Evolutionary conservation across 2,329 filamentous ascomycete species (phyloP), one percentile per base, ranked within the genome.

Genomic region (Calonectria hongkongensis): DNA sequence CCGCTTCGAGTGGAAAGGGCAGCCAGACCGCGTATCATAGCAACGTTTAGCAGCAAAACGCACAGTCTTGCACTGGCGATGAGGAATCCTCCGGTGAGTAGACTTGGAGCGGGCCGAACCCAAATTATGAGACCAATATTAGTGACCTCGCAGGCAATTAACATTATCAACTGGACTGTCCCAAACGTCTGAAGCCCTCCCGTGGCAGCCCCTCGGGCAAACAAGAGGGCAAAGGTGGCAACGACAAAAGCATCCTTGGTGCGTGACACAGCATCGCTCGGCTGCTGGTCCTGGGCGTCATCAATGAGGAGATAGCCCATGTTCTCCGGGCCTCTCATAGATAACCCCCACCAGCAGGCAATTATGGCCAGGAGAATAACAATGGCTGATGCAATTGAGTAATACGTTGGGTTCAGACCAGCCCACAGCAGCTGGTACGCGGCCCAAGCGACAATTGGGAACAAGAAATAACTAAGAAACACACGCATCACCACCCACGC

Each of bases 401-500:
- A 79, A 36, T 82, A 81, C 0, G 73, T 9, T 0, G 82, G 81
- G 1, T 79, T 41, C 0, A 60, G 15, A 0, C 28, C 27, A 1
- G 73, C 75, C 28, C 72, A 66, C n/a, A 73, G 74, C 58, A 96
- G 86, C 80, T 95, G 94, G 79, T 94, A 96, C 75, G 94, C 89
- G 8, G 93, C 94, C 62, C 95, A 83, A 0, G 94, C 89, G 12
- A 95, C 88, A 54, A 95, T 87, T 0, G 94, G 94, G 8, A 95
- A 84, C 54, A 95, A 86, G 77, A 96, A 93, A 83, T 92, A 96
- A 82, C 94, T 95, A 85, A 94, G 93, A 8, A 94, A 88, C 71
- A 95, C 73, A 12, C 64, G 72, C 41, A 36, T 62, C 39, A 43
- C 74, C 58, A 41, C 54, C 43, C 68, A 71, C n/a, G 45, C 63